Base-by-base conservation (phyloP, 2,329 filamentous ascomycete species). In the Calonectria pseudoreteaudii region DNA sequence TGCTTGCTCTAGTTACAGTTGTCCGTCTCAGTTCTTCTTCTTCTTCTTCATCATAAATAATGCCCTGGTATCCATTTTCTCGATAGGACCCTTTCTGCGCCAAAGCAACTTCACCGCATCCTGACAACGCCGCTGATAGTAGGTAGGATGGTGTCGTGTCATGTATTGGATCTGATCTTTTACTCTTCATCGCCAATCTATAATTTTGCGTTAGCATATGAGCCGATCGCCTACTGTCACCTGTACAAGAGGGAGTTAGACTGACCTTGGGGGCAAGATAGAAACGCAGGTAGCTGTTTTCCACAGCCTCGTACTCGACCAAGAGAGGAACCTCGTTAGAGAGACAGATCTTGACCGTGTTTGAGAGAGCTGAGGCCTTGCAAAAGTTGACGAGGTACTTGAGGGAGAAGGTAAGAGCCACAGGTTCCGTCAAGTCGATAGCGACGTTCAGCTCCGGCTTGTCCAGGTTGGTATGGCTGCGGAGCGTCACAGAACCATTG, bases 301-400 rank as follows among this genome's bases (percentile, higher is more conserved):
- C 94, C 69, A 90, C 89, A 75, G 98, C 87, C 70, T 88, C 89
- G 86, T 98, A 99, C 89, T 99, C 97, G 56, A 99, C 97, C 80
- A 98, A 89, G 78, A 99, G 92, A 34, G 97, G 97, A 66, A 99
- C 96, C 87, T 99, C 97, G 86, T 95, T 96, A 68, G 96, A 98
- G 80, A 99, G 91, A 87, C 94, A 98, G 80, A 99, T 93, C 88
- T 94, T 97, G 86, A 99, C 97, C 78, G 91, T 90, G 79, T 86
- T 88, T 49, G 96, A 96, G 75, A 99, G 89, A 68, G 92, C 93
- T 76, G 95, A 94, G 41, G 97, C 97, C 89, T 99, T 99, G 94
- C 97, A 98, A 89, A 99, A 99, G 91, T 98, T 98, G 90, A 98
- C 95, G 4, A 99, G 93, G 88, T 99, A 99, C 89, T 99, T 99